Base-by-base conservation (phyloP, 495 filamentous ascomycete species). In the Penicillium turbatum region DNA sequence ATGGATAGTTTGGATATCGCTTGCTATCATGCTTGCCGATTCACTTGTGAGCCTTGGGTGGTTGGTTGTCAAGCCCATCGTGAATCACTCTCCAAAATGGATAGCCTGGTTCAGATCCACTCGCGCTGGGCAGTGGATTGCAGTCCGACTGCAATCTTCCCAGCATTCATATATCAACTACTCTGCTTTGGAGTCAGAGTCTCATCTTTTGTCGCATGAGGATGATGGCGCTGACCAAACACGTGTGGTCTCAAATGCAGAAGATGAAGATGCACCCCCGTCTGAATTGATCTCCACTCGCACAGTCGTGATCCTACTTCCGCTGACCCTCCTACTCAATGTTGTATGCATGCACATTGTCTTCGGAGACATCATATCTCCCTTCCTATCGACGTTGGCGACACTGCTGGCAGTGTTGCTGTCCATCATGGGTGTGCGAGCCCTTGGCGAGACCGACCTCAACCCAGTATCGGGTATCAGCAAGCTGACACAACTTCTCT, bases 21-120 rank as follows among this genome's bases (percentile, higher is more conserved):
- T 99, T 29, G 90, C 93, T 1, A 95, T 99, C 56, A 99, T 99
- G 93, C 80, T 99, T 55, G 86, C 89, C 7, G 93, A 99, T 70
- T 88, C 92, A 2, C 73, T 97, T 4, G 79, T 97, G 48, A 96
- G 88, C 59, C 79, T 99, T 16, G 84, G 88, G 5, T 91, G 89
- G 75, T 76, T 99, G 21, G 76, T 90, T 6, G 51, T 86, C 9
- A 83, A 81, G 26, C 85, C 87, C 6, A 47, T 86, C 1, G 60
- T 87, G 11, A 56, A 55, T 2, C 66, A 71, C 51, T 69, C 64
- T 12, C 71, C 77, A 2, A 55, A 53, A 13, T 75, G 73, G 46
- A 63, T 66, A 47, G 60, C 65, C n/a, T 48, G 24, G 11, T 11
- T 69, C 24, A 53, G 64, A 12, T 64, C 66, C 9, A 73, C 55